phyloP scores from a whole-genome alignment of 257 asterid genomes.

The Jasminum sambac region DNA sequence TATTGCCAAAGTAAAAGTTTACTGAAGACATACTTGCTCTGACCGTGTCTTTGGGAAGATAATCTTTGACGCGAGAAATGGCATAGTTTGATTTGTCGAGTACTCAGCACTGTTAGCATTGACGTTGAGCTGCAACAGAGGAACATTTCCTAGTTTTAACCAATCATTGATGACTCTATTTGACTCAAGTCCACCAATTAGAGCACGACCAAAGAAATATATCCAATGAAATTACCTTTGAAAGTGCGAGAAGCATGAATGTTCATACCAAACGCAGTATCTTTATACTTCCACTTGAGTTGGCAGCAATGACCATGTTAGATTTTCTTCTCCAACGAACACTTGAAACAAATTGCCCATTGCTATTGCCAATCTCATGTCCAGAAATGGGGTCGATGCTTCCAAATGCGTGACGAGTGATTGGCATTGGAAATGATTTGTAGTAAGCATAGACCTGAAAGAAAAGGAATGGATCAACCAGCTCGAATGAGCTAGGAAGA shows the following conservation, averaged over 20 bases:
- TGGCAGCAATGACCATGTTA: slow-evolving; percentile 52
- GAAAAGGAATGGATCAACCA: slow-evolving; percentile 3
- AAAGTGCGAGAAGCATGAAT: neutral
- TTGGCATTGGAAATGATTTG: slow-evolving; percentile 65
- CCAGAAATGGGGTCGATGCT: slow-evolving; percentile 42
- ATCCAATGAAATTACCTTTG: neutral
- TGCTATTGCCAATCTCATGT: slow-evolving; percentile 29
- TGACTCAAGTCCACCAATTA: neutral
- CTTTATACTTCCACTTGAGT: slow-evolving; percentile 51
- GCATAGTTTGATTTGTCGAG: neutral
- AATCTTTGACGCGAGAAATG: too few relatives aligned
- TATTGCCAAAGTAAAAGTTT: too few relatives aligned
- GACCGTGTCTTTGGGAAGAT: neutral
- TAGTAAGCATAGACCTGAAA: slow-evolving; percentile 62
- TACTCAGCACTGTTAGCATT: neutral
- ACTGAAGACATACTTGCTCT: neutral
- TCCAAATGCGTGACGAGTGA: slow-evolving; percentile 48
- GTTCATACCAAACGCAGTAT: slow-evolving; percentile 42
- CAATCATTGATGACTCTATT: neutral
- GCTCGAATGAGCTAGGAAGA: neutral
- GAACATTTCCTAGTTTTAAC: neutral
- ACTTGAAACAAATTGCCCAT: slow-evolving; percentile 58
- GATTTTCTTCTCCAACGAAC: slow-evolving; percentile 71
- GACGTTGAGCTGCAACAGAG: neutral
- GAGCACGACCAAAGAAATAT: neutral